Evolutionary conservation across 148 eudicot genomes (phyloP).

Genomic region (Silene conica): DNA sequence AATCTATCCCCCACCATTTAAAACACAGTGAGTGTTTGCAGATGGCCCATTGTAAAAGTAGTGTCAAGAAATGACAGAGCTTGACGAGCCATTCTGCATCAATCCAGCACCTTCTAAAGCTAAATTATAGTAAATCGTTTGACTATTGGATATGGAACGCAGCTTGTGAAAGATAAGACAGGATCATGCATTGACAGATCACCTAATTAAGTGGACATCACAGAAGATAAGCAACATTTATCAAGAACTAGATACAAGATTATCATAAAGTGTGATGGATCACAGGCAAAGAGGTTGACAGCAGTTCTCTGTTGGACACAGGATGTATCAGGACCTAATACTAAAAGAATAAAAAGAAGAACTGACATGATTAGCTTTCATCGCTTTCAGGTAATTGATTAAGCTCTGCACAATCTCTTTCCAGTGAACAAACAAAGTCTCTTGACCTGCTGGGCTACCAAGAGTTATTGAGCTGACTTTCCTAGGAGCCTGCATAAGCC

Average conservation of each 20-base stretch:
- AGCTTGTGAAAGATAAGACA: background rate
- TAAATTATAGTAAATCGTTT: background rate
- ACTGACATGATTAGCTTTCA: conserved; percentile 72
- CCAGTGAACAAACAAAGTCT: conserved; percentile 79
- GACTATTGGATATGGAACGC: no score
- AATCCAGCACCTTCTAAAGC: background rate
- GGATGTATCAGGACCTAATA: conserved; percentile 1
- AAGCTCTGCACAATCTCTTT: conserved; percentile 79
- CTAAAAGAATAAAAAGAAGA: conserved; percentile 15
- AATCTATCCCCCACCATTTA: no score
- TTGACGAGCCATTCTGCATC: background rate
- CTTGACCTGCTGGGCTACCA: conserved; percentile 64
- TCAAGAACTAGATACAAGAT: background rate
- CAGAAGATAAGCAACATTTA: background rate
- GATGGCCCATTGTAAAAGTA: no score
- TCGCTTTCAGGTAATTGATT: conserved; percentile 47
- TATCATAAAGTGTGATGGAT: background rate
- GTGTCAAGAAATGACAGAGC: no score
- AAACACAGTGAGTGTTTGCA: no score
- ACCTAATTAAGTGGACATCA: background rate
- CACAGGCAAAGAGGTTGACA: background rate
- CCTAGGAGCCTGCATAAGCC: conserved; percentile 68
- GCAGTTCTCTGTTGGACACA: conserved; percentile 9
- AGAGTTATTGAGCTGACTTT: conserved; percentile 57
- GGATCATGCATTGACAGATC: background rate